Evolutionary conservation across 2,329 filamentous ascomycete genomes (phyloP), one percentile per base, ranked within the genome.

Genomic region (Phialophora chinensis): DNA sequence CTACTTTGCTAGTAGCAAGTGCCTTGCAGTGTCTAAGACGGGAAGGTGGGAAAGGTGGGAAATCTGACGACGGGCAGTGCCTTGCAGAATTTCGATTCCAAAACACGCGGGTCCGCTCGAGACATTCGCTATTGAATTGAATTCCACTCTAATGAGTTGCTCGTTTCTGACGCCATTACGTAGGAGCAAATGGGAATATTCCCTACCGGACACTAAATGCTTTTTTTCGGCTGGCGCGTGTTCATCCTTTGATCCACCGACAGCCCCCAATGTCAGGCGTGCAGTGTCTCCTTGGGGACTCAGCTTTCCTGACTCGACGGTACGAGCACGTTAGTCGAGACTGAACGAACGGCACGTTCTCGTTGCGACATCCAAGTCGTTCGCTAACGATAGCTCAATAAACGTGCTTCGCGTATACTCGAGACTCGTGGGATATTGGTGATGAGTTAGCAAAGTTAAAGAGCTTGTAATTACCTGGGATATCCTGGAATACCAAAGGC

Each of bases 41-140:
- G 38, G 33, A 35, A 35, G 17, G 38, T n/a, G 17, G 38, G 38
- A 10, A 35, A 35, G 17, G 38, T n/a, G 17, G 38, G 38, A 10
- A n/a, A n/a, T n/a, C 38, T 44, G 7, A 44, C 17, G 7, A 44
- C 38, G 38, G 17, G 10, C 38, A 1, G 38, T 44, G 38, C 38
- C 38, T 44, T 44, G 38, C 38, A 44, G 38, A 44, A 44, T n/a
- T n/a, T n/a, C 38, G 38, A 44, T 44, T 44, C 14, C 38, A 44
- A n/a, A 44, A 44, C 38, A 44, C 38, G 4, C 14, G 38, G 38
- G 4, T 44, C 38, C 38, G 38, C 38, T n/a, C 17, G 6, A 6
- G 3, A 8, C 38, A 10, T n/a, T 44, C 17, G 38, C 38, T 44
- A 20, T 44, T 44, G 38, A n/a, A 3, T 20, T 44, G 14, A n/a